A percentile compares a stretch with the other conserved stretches of the same genome.
Evolutionary conservation across 805 yeast species (phyloP).

Genomic region (Yarrowia deformans): DNA sequence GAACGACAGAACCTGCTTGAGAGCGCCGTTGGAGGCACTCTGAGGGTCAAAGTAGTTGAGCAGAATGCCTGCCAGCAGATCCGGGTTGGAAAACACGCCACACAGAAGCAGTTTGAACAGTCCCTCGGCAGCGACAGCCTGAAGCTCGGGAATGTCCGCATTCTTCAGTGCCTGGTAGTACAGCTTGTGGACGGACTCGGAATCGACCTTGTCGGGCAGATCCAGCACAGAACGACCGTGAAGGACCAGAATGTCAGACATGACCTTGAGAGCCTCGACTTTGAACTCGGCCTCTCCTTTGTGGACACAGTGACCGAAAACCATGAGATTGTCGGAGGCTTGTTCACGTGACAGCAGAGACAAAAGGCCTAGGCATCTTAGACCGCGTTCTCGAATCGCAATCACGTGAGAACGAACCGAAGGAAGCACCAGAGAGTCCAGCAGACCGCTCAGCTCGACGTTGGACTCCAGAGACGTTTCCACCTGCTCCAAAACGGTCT

Average conservation of each 20-base stretch:
- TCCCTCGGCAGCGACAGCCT: slow-evolving; percentile 84
- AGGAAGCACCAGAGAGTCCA: slow-evolving; percentile 80
- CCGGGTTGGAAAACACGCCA: slow-evolving; percentile 74
- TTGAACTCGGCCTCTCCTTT: slow-evolving; percentile 70
- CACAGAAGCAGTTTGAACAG: slow-evolving; percentile 81
- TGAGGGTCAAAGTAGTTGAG: slow-evolving; percentile 77
- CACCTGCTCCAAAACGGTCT: slow-evolving; percentile 70
- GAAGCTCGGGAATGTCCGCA: slow-evolving; percentile 65
- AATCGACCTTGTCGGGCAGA: slow-evolving; percentile 64
- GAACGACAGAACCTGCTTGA: slow-evolving; percentile 81
- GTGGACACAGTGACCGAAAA: slow-evolving; percentile 73
- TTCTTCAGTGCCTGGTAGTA: slow-evolving; percentile 68
- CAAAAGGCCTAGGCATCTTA: slow-evolving; percentile 79
- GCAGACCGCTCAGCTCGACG: slow-evolving; percentile 68
- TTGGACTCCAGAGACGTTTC: slow-evolving; percentile 71
- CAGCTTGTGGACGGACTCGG: slow-evolving; percentile 66
- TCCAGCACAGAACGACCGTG: slow-evolving; percentile 77
- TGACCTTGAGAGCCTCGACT: slow-evolving; percentile 67
- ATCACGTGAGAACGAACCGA: slow-evolving; percentile 69
- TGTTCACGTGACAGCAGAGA: slow-evolving; percentile 70
- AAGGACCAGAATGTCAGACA: slow-evolving; percentile 78
- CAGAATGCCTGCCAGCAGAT: slow-evolving; percentile 65
- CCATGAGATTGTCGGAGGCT: slow-evolving; percentile 68
- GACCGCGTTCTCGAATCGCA: slow-evolving; percentile 67
- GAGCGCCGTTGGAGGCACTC: slow-evolving; percentile 65